Evolutionary conservation across 495 filamentous ascomycete species (phyloP), one percentile per base, ranked within the genome.

Genomic region (Pseudotulostoma volvatum): DNA sequence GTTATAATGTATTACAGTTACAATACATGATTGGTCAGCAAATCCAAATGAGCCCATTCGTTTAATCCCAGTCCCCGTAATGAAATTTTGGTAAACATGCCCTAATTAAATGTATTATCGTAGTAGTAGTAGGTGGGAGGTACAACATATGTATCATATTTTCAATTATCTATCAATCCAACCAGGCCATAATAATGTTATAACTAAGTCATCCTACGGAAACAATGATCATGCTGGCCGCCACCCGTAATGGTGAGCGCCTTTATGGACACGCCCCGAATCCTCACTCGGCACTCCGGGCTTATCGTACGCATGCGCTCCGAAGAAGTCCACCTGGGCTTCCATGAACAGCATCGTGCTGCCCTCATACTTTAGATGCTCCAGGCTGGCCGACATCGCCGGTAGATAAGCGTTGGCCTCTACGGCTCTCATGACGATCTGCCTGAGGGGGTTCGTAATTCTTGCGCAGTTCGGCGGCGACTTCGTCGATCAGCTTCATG

Each of bases 291-390:
- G 43, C 42, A 64, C 46, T 5, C 57, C 54, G 0, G 57, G 55
- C 40, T 60, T 60, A 47, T 84, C 77, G 46, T 71, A 84, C 50
- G 66, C 68, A 50, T 82, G 77, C 7, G 67, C 66, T n/a, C 79
- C 79, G 43, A 85, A 84, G 43, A 73, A 83, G 51, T 84, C 77
- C 62, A 84, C 61, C 55, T 85, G 70, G 4, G 77, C 79, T 51
- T 84, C 78, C 66, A 77, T 76, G 46, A 84, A 84, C 14, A 79
- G 43, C 34, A 59, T 58, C 4, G 66, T 63, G 2, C 69, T 70
- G 9, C 61, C 66, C 31, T 56, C 63, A 46, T 77, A 79, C 55
- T 85, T 84, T 36, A 79, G 50, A 44, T 79, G 84, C 52, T 83
- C 81, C 33, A 84, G 44, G 1, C 65, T 78, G 0, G 76, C 70